Evolutionary conservation across 768 basidiomycete genomes (phyloP).

Genomic region (Paxillus rubicundulus): DNA sequence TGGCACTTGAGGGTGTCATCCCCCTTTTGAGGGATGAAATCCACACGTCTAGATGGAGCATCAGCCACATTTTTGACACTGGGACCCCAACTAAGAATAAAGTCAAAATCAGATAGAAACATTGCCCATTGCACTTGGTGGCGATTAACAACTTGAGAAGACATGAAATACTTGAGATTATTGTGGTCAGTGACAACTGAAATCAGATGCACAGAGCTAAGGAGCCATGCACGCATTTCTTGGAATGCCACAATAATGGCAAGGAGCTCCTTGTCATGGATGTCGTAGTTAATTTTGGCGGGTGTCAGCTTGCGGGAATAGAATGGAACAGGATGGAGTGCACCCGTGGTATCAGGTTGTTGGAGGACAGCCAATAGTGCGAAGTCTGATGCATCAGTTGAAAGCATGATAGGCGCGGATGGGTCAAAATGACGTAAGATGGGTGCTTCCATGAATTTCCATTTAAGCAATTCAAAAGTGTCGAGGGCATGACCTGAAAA

Average conservation of each 20-base stretch:
- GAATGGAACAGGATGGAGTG: conserved; percentile 33
- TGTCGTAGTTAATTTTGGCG: conserved; percentile 41
- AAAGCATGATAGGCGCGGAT: conserved; percentile 6
- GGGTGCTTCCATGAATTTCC: conserved; percentile 15
- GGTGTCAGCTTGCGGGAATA: conserved; percentile 25
- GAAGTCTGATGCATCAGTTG: conserved; percentile 23
- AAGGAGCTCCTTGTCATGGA: conserved; percentile 44
- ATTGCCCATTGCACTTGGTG: conserved; percentile 37
- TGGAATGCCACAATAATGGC: conserved; percentile 36
- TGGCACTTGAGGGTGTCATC: conserved; percentile 16
- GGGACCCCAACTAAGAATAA: conserved; percentile 14
- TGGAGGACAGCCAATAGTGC: conserved; percentile 3
- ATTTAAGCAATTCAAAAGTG: conserved; percentile 20
- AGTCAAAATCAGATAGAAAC: conserved; percentile 16
- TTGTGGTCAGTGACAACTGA: conserved; percentile 26
- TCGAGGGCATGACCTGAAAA: conserved; percentile 21
- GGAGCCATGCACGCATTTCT: conserved; percentile 27
- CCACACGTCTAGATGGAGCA: conserved; percentile 2
- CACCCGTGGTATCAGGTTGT: conserved; percentile 9
- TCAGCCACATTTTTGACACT: conserved; percentile 15
- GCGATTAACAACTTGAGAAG: conserved; percentile 26
- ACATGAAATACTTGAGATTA: conserved; percentile 32
- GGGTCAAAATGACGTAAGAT: conserved; percentile 21
- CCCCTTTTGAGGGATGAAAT: conserved; percentile 6
- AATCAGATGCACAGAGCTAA: conserved; percentile 14